Base-by-base conservation (phyloP, 2,329 filamentous ascomycete species). In the Botrytis porri region DNA sequence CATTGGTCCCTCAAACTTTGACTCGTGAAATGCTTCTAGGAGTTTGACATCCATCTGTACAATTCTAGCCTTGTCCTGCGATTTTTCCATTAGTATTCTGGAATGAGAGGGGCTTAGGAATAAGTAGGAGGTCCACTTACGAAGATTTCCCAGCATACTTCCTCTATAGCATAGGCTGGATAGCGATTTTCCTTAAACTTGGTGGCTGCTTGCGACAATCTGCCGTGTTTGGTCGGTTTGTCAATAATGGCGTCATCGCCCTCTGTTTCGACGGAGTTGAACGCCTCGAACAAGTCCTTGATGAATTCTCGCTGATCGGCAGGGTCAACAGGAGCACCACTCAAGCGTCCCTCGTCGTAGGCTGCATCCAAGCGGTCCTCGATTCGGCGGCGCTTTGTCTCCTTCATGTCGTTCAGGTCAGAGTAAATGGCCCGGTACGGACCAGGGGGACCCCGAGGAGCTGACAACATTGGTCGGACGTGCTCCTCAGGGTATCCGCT, bases 131-230 rank as follows among this genome's bases (percentile, higher is more conserved):
- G 4, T 70, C 4, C n/a, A 74, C 76, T 73, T 61, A 79, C 77
- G 18, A 79, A 71, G 20, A 78, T 66, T 12, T 74, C 61, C 77
- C 78, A 78, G 35, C 73, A 75, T 16, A 62, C 59, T 12, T 73
- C 57, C 32, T 78, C 77, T 20, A 79, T 73, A 0, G 70, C 72
- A 2, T 48, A 8, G 1, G 71, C 43, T 0, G 72, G 70, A 16
- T 77, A 78, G 18, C 70, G 70, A 10, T 66, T 70, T 6, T 70
- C 54, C 8, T 62, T 48, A 2, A 79, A 65, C 16, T 74, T 70
- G 0, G 59, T 45, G 25, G 75, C 77, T 37, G 77, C 74, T 66
- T 79, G 76, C 7, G 74, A 71, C 0, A 69, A 67, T 7, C 64
- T 72, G 2, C 74, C 75, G n/a, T 75, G 71, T 59, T 77, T 77